Conservation (phyloP, 768 basidiomycete species). For the Tricholoma matsutake region DNA sequence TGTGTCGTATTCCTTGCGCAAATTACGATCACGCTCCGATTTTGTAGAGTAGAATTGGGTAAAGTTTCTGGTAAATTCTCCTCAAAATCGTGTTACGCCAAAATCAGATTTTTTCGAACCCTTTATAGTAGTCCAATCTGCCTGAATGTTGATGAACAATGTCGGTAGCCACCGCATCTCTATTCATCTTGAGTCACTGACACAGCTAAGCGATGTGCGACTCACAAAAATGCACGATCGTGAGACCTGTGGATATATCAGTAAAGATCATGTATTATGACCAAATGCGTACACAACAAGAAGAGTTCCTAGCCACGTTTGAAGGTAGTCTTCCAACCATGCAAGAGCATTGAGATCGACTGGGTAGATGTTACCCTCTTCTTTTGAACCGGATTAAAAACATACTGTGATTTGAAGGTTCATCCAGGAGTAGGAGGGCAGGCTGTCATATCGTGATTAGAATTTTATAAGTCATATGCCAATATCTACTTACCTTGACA, state of each 20-base stretch:
- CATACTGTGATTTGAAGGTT: conserved; percentile 95
- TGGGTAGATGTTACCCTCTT: conserved; percentile 19
- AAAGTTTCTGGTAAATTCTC: conserved; percentile 66
- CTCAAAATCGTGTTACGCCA: not conserved
- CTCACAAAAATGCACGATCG: conserved; percentile 92
- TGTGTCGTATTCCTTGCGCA: conserved; percentile 92
- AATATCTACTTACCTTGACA: conserved; percentile 62
- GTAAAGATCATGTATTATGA: not conserved
- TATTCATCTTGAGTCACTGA: conserved; percentile 22
- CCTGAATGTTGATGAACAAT: conserved; percentile 95
- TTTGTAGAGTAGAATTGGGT: conserved; percentile 99
- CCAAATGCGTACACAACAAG: conserved; percentile 74
- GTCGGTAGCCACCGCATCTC: conserved; percentile 95
- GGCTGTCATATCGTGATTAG: conserved; percentile 37
- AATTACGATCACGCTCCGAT: conserved; percentile 87
- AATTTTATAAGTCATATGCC: not conserved
- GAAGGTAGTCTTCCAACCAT: conserved; percentile 96
- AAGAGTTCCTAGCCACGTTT: conserved; percentile 90
- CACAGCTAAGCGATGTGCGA: not conserved
- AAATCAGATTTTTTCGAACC: conserved; percentile 39
- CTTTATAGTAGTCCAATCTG: conserved; percentile 96
- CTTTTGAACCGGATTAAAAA: not conserved
- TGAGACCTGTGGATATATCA: conserved; percentile 62
- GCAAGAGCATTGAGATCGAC: conserved; percentile 95
- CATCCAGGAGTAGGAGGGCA: conserved; percentile 77